These are phyloP conservation scores for Teratosphaeria zuluensis DNA, from an alignment of 2,329 filamentous ascomycete species.

Conservation along the genomic window DNA sequence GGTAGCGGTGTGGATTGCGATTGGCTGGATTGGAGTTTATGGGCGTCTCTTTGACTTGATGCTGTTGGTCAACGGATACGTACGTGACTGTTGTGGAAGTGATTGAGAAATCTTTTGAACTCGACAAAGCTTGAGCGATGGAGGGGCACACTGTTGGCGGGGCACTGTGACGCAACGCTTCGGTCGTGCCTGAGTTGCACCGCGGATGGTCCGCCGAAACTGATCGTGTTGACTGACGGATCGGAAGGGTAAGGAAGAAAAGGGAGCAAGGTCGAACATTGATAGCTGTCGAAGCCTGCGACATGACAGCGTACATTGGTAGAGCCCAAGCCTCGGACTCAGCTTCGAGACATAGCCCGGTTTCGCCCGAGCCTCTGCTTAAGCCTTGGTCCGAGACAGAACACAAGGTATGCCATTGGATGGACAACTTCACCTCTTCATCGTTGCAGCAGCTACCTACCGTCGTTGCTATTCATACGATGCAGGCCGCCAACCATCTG, in stretches of 20 bases:
- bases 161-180: neutral
- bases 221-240: neutral
- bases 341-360: neutral
- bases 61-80: neutral
- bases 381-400: neutral
- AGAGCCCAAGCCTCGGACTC: neutral
- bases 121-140: neutral
- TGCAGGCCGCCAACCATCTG: neutral
- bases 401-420: neutral
- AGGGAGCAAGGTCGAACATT: neutral
- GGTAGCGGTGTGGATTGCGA: conserved; percentile 16
- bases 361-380: neutral
- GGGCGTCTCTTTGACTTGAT: neutral
- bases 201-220: neutral
- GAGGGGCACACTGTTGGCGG: neutral
- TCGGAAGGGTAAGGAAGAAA: neutral
- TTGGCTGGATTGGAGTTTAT: neutral
- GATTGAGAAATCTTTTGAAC: neutral
- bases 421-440: neutral
- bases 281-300: neutral
- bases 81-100: neutral
- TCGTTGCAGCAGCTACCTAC: conserved; percentile 7
- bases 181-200: neutral
- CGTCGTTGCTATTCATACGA: conserved; percentile 7
- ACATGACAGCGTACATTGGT: neutral